These are phyloP conservation scores for Penicillium angulare DNA, from an alignment of 495 filamentous ascomycete genomes.

Conservation along the genomic window DNA sequence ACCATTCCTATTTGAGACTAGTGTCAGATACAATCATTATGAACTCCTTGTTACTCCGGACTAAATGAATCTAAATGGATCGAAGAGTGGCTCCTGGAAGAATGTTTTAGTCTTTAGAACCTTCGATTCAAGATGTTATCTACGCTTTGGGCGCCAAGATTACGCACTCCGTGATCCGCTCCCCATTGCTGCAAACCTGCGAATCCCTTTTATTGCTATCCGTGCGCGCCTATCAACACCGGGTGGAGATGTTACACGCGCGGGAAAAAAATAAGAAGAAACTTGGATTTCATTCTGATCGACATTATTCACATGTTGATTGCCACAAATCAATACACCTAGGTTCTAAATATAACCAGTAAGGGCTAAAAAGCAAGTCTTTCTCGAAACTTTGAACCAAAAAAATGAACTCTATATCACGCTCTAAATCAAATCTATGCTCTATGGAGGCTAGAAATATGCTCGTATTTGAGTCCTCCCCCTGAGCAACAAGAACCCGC, in stretches of 20 bases:
- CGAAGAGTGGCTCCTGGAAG: not conserved
- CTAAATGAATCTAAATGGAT: not conserved
- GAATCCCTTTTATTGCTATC: not conserved
- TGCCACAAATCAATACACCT: too few species aligned
- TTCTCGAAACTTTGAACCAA: too few species aligned
- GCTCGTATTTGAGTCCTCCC: not conserved
- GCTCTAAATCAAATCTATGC: not conserved
- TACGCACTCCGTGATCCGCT: not conserved
- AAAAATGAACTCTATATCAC: too few species aligned
- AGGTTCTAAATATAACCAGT: too few species aligned
- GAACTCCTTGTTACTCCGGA: not conserved
- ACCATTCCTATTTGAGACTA: not conserved
- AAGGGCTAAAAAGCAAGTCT: too few species aligned
- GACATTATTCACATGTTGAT: too few species aligned
- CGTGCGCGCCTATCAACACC: slow-evolving; percentile 11
- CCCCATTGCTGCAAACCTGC: not conserved
- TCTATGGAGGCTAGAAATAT: not conserved
- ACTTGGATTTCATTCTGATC: not conserved
- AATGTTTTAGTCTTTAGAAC: too few species aligned
- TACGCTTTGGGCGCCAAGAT: not conserved
- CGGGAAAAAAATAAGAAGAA: not conserved
- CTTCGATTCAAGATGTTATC: not conserved
- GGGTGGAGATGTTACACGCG: not conserved
- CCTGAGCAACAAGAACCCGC: not conserved
- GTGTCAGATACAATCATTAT: not conserved